Evolutionary conservation across 164 flowering plant genomes (phyloP), one percentile per base, ranked within the genome.

Genomic region (Piper betle): DNA sequence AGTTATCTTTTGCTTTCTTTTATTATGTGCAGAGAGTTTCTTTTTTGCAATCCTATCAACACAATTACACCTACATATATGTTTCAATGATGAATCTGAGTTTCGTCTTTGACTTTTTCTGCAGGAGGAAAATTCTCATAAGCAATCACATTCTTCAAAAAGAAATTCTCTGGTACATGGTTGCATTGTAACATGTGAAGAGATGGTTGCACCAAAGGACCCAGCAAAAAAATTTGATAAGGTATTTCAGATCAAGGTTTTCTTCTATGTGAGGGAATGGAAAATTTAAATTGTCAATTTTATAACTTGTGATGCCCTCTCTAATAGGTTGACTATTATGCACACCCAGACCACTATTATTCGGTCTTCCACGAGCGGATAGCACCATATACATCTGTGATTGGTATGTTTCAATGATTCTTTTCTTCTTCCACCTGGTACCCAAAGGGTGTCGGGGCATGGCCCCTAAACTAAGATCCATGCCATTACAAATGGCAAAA

Each of bases 381-480:
- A 63, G 97, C 96, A 19, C 97, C 97, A 19, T 91, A 82, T 80
- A 85, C 99, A 68, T 88, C 99, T 73, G 90, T 88, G 39, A 84
- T 94, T 66, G 96, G 99, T 93, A 84, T 55, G 80, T 42, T 10
- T 60, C 38, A 46, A 61, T n/a, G 8, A 7, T 7, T 43, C 50
- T 43, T 43, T 8, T 43, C 8, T 3, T 43, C 50, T 15, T 43
- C n/a, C n/a, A n/a, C n/a, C n/a, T n/a, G n/a, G n/a, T n/a, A n/a
- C n/a, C n/a, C n/a, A n/a, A n/a, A n/a, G n/a, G n/a, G n/a, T n/a
- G n/a, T n/a, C n/a, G n/a, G n/a, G n/a, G n/a, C n/a, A n/a, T n/a
- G n/a, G n/a, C n/a, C n/a, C n/a, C n/a, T n/a, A n/a, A n/a, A n/a
- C n/a, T n/a, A n/a, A n/a, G n/a, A n/a, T n/a, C n/a, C n/a, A n/a